Evolutionary conservation across 768 basidiomycete species (phyloP).

Genomic region (Podaxis rugospora): DNA sequence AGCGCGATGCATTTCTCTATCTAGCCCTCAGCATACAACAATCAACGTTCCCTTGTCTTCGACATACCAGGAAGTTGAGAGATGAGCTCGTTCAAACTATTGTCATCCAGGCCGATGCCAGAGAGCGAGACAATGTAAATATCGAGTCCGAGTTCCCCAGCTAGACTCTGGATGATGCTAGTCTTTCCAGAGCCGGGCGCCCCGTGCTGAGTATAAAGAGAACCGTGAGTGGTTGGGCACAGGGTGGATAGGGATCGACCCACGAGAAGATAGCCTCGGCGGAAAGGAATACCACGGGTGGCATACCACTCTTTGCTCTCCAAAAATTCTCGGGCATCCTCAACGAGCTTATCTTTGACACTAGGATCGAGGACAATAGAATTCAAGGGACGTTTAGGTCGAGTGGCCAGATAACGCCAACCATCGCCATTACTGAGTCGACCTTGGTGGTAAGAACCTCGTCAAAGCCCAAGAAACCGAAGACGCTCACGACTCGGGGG

Average conservation of each 20-base stretch:
- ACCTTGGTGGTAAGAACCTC: not conserved
- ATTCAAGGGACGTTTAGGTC: conserved; percentile 59
- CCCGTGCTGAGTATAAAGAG: conserved; percentile 44
- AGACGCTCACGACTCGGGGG: conserved; percentile 35
- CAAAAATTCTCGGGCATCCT: conserved; percentile 71
- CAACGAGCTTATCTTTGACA: conserved; percentile 56
- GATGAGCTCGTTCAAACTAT: conserved; percentile 51
- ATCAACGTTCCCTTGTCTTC: not conserved
- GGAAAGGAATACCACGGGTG: conserved; percentile 76
- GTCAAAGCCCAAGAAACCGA: not conserved
- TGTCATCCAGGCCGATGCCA: conserved; percentile 59
- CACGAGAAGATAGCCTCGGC: conserved; percentile 69
- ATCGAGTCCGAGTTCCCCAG: conserved; percentile 73
- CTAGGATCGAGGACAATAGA: conserved; percentile 74
- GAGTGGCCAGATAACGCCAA: conserved; percentile 54
- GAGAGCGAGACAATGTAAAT: conserved; percentile 73
- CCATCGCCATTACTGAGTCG: conserved; percentile 21
- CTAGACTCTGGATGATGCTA: conserved; percentile 69
- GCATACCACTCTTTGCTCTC: conserved; percentile 68
- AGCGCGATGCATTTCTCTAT: conserved; percentile 62
- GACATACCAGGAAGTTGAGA: conserved; percentile 50
- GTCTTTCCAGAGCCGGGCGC: conserved; percentile 79
- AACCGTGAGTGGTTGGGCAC: not conserved
- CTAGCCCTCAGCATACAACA: not conserved
- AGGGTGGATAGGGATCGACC: not conserved